Evolutionary conservation across 1,139 yeast genomes (phyloP).

Genomic region (Debaryomyces singareniensis): DNA sequence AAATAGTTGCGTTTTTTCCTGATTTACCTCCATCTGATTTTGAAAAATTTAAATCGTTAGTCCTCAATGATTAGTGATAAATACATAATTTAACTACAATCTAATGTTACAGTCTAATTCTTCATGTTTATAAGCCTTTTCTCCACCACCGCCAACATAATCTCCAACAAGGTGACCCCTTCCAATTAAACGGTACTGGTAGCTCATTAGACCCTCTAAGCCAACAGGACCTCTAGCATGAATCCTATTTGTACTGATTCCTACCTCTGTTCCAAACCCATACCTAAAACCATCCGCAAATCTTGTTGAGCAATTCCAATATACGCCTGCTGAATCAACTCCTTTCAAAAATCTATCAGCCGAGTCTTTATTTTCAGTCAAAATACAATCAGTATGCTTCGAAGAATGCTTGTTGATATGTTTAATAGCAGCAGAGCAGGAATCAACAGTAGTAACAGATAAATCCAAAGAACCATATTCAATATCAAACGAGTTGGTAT

Average conservation of each 20-base stretch:
- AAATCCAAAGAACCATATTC: constrained; percentile 82
- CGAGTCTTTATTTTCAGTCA: constrained; percentile 61
- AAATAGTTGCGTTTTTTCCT: constrained; percentile 31
- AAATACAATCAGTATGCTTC: constrained; percentile 90
- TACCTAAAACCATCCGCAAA: constrained; percentile 98
- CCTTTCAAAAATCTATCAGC: constrained; percentile 81
- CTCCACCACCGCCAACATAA: constrained; percentile 90
- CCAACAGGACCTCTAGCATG: constrained; percentile 99
- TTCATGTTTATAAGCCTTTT: constrained; percentile 70
- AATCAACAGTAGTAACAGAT: constrained; percentile 58
- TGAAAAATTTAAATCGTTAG: constrained; percentile 18
- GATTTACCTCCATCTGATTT: constrained; percentile 35
- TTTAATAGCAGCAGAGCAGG: constrained; percentile 62
- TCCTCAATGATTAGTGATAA: constrained; percentile 2
- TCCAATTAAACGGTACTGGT: constrained; percentile 90
- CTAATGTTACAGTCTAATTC: constrained; percentile 31
- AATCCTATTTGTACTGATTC: constrained; percentile 91
- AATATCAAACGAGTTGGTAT: constrained; percentile 60
- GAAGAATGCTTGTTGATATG: constrained; percentile 92
- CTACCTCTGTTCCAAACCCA: constrained; percentile 98
- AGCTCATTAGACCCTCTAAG: constrained; percentile 89
- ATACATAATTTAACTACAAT: constrained; percentile 4
- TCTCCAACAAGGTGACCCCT: constrained; percentile 89
- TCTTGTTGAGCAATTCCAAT: constrained; percentile 95
- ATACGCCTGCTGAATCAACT: constrained; percentile 94